A percentile compares a stretch with the other conserved stretches of the same genome.
phyloP scores from a whole-genome alignment of 768 basidiomycete species.

The Tylopilus subfusipes region DNA sequence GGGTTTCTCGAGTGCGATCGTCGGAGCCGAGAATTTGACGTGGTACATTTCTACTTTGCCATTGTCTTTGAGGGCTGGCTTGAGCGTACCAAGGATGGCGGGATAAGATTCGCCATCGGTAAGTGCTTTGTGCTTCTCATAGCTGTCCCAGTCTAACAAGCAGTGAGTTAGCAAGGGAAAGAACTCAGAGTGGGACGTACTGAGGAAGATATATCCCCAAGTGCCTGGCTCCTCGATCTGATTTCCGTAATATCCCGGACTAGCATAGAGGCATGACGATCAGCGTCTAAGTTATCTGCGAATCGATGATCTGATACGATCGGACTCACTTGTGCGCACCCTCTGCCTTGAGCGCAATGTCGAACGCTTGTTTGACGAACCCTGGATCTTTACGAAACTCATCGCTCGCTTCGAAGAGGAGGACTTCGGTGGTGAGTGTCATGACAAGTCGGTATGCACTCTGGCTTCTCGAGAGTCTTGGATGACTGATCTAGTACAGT shows the following conservation, averaged over 20 bases:
- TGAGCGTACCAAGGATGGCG: slow-evolving; percentile 1
- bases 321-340: slow-evolving; percentile 16
- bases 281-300: background rate
- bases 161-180: background rate
- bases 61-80: background rate
- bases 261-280: background rate
- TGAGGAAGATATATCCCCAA: slow-evolving; percentile 12
- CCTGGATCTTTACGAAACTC: slow-evolving; percentile 5
- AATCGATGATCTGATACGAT: background rate
- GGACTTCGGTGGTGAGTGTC: slow-evolving; percentile 21
- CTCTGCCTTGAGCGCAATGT: slow-evolving; percentile 5
- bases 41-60: slow-evolving; percentile 16
- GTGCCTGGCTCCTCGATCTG: slow-evolving; percentile 18
- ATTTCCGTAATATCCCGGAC: slow-evolving; percentile 18
- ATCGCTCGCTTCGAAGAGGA: slow-evolving; percentile 17
- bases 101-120: slow-evolving; percentile 4
- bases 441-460: background rate
- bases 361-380: background rate
- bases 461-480: too few relatives aligned
- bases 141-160: slow-evolving; percentile 26
- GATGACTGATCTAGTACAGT: background rate
- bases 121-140: slow-evolving; percentile 18
- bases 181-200: slow-evolving; percentile 6
- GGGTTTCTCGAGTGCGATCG: slow-evolving; percentile 18
- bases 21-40: slow-evolving; percentile 16